Base-by-base conservation (phyloP, 2,329 filamentous ascomycete genomes). In the Stenocarpella maydis region DNA sequence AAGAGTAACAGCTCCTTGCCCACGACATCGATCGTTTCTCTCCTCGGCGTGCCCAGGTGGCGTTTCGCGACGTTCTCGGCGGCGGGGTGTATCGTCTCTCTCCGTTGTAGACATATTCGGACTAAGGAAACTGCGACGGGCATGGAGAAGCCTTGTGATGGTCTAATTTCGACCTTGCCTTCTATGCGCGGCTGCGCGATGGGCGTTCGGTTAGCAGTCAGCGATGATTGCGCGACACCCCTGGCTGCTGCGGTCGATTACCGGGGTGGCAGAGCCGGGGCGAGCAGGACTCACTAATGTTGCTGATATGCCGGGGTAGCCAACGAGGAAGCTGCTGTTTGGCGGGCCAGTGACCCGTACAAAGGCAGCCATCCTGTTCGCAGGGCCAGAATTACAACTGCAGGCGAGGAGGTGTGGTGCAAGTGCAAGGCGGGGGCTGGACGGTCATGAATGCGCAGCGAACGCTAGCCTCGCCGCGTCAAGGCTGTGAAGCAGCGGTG, bases 281-380 rank as follows among this genome's bases (percentile, higher is more conserved):
- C 68, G 43, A 39, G 21, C 26, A 50, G 39, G 55, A 89, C 93
- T 83, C 87, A 98, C 95, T 88, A 98, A 82, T 45, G 96, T 99
- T 77, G 96, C 96, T 68, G 95, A 98, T 81, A 99, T 98, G 75
- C 96, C 96, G 68, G 96, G 96, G 81, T 98, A 99, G 76, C 96
- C 96, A 75, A 98, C 94, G 73, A 98, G 87, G 79, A 97, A 98
- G 83, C 93, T 96, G 83, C 94, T 96, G 83, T 99, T 99, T 76
- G 96, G 95, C 79, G 95, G 95, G 79, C 96, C 96, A 75, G 94
- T 97, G 83, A 99, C 94, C 87, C 96, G 92, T 84, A 99, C 96
- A 82, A 93, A 93, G 80, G 92, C 92, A 81, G 91, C 88, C 85
- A 90, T 90, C 76, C 81, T 72, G 63, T n/a, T 67, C 61, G 53